Evolutionary conservation across 2,329 filamentous ascomycete species (phyloP).

Genomic region (Hymenoscyphus albidus): DNA sequence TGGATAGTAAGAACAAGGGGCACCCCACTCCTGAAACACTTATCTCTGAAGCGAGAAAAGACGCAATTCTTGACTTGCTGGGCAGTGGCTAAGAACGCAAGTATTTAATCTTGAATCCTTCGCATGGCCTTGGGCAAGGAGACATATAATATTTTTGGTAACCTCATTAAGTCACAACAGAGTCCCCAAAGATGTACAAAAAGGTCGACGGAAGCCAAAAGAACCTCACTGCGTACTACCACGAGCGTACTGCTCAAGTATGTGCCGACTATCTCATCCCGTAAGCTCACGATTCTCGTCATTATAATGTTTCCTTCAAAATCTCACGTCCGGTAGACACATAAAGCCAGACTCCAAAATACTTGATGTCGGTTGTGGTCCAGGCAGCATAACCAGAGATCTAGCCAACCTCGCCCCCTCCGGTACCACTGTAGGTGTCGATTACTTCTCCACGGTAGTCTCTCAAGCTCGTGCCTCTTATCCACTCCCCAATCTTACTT

Average conservation of each 20-base stretch:
- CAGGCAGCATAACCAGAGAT: neutral
- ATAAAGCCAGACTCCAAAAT: neutral
- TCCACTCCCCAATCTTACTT: neutral
- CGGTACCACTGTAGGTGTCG: neutral
- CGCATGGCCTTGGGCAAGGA: no score
- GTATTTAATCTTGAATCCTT: no score
- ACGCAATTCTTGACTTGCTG: no score
- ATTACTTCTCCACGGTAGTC: neutral
- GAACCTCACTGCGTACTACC: neutral
- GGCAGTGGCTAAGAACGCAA: no score
- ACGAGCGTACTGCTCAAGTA: neutral
- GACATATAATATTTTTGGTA: no score
- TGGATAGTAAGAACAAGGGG: no score
- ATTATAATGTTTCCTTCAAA: neutral
- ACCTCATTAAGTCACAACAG: neutral
- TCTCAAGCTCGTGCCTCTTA: neutral
- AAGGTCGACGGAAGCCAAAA: neutral
- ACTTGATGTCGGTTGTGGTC: neutral
- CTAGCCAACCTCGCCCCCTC: neutral
- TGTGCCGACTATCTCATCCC: neutral
- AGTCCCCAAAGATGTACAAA: neutral
- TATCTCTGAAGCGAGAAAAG: no score
- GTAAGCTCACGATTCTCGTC: neutral
- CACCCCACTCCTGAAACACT: no score
- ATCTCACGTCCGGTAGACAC: neutral